Evolutionary conservation across 202 grass and related monocot species (phyloP).

Genomic region (Elaeis oleifera): DNA sequence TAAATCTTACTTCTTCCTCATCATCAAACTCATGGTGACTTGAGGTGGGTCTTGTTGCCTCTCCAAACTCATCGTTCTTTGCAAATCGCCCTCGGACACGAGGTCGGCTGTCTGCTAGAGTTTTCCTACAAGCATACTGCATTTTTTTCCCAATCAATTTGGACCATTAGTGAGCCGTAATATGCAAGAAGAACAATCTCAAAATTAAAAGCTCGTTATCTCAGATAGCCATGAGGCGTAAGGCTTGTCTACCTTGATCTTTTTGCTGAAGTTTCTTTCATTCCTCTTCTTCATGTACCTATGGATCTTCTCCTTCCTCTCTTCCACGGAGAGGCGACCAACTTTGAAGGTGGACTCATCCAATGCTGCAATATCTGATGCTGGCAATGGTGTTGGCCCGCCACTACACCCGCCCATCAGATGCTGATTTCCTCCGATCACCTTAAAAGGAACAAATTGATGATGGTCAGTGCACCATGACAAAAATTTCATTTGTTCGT

Average conservation of each 20-base stretch:
- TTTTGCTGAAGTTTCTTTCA: constrained; percentile 82
- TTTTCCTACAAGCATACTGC: constrained; percentile 75
- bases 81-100: constrained; percentile 69
- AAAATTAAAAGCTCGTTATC: not conserved
- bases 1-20: constrained; percentile 47
- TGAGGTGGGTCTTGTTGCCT: constrained; percentile 29
- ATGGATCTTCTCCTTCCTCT: constrained; percentile 84
- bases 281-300: constrained; percentile 91
- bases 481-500: no score
- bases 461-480: no score
- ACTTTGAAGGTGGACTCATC: constrained; percentile 12
- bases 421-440: constrained; percentile 5
- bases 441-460: no score
- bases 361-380: not conserved
- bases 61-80: constrained; percentile 21
- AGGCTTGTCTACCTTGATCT: constrained; percentile 54
- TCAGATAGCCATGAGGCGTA: no score
- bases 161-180: not conserved
- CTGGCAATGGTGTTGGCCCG: not conserved
- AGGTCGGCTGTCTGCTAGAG: constrained; percentile 57
- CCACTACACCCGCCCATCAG: constrained; percentile 9
- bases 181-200: constrained; percentile 4
- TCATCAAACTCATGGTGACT: constrained; percentile 47
- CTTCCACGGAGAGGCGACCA: constrained; percentile 54
- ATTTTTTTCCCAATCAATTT: no score